Evolutionary conservation across 345 rosid genomes (phyloP), one percentile per base, ranked within the genome.

Genomic region (Hibiscus syriacus): DNA sequence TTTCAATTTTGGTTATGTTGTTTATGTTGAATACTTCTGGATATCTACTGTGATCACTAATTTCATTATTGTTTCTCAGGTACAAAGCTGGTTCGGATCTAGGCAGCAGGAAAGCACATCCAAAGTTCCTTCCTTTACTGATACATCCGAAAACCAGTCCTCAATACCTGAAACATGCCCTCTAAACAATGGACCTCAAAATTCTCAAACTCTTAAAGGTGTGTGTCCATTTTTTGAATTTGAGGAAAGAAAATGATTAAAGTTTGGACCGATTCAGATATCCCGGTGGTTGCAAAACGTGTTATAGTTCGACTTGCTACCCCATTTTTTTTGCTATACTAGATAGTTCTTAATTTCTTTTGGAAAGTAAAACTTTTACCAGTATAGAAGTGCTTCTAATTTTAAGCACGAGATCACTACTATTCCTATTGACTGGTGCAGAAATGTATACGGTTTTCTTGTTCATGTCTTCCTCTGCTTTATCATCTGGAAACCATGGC

Each of bases 81-180:
- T 84, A 50, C 81, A 79, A 74, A 70, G 59, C 63, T 86, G 88
- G 88, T 84, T 86, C 32, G 23, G 39, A 45, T 69, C 62, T 53
- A 74, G 79, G 57, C 75, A 64, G 52, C 76, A 53, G 64, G 80
- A 73, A 34, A 32, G 20, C 63, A 56, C 66, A 72, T 52, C 70
- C n/a, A 75, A 75, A 70, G 68, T 70, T 53, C 68, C 70, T 68
- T 79, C 82, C 62, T 75, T 78, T 55, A 67, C 76, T 41, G 65
- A 62, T 62, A 67, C 64, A 39, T 70, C 81, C 34, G 72, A 77
- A 75, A 73, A 62, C 60, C 65, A 39, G 34, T 34, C 77, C 32
- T 56, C 25, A 10, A 57, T 55, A 20, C 83, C 77, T 53, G 77
- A 68, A 46, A 27, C 68, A 49, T 60, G 43, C 58, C 63, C 74